Conservation (phyloP, 208 protist genomes). For the Leishmania arabica region DNA sequence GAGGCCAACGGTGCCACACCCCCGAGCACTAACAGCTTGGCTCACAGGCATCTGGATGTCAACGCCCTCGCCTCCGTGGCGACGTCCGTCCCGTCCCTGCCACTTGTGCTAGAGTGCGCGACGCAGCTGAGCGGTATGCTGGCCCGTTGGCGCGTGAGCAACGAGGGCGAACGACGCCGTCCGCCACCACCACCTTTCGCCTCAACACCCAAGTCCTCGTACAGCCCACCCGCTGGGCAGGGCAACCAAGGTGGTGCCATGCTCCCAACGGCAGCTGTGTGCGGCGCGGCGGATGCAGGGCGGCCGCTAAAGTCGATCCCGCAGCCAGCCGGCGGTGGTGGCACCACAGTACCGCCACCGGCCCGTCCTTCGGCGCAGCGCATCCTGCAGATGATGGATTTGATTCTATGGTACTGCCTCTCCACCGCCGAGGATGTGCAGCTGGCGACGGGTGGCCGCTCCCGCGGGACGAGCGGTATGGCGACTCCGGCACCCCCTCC, state of each 20-base stretch:
- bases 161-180: constrained; percentile 5
- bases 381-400: constrained; percentile 26
- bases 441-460: constrained; percentile 20
- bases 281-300: background rate
- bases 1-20: background rate
- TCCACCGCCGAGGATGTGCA: constrained; percentile 35
- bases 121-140: constrained; percentile 21
- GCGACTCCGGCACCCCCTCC: constrained; percentile 19
- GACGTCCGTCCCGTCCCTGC: constrained; percentile 19
- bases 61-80: background rate
- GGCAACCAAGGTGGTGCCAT: background rate
- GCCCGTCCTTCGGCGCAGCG: constrained; percentile 2
- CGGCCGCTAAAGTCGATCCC: background rate
- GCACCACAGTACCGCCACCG: background rate
- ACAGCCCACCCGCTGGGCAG: background rate
- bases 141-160: constrained; percentile 27
- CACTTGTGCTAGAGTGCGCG: constrained; percentile 32
- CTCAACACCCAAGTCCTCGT: background rate
- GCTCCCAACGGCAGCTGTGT: background rate
- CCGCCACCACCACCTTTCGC: background rate
- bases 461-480: constrained; percentile 21
- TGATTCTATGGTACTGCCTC: constrained; percentile 63
- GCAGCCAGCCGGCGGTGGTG: background rate
- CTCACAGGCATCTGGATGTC: background rate
- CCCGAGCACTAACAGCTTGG: background rate